Evolutionary conservation across 2,329 filamentous ascomycete genomes (phyloP).

Genomic region (Emergomyces africanus): DNA sequence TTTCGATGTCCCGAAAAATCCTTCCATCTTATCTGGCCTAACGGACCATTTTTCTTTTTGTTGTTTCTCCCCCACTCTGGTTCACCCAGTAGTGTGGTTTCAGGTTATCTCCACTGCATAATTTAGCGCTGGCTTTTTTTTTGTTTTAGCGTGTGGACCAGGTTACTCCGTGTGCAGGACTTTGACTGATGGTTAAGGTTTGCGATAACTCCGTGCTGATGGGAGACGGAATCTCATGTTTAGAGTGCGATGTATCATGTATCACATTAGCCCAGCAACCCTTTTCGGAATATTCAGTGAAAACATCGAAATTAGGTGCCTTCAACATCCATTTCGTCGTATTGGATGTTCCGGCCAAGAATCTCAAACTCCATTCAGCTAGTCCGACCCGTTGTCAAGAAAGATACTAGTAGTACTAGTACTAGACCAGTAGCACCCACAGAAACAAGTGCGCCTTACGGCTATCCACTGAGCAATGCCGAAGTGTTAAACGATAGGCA

Average conservation of each 20-base stretch:
- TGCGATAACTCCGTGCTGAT: background rate
- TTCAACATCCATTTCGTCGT: background rate
- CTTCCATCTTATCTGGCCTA: background rate
- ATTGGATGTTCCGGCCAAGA: background rate
- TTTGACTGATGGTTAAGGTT: background rate
- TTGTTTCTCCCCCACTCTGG: background rate
- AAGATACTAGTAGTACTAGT: background rate
- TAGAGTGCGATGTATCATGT: too few species aligned
- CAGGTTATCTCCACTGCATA: background rate
- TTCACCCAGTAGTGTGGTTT: conserved; percentile 2
- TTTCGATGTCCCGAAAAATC: background rate
- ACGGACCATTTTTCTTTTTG: background rate
- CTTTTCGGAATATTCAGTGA: background rate
- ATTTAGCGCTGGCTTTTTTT: background rate
- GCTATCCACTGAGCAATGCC: background rate
- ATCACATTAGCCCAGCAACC: background rate
- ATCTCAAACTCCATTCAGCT: background rate
- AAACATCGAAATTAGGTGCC: background rate
- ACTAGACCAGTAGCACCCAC: background rate
- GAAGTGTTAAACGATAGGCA: background rate
- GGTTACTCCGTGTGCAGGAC: too few species aligned
- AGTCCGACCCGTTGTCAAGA: background rate
- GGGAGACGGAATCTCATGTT: too few species aligned
- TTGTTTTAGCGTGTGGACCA: background rate
- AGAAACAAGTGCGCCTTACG: background rate